These are phyloP conservation scores for Cercospora janseana DNA, from an alignment of 2,329 filamentous ascomycete genomes.

Conservation along the genomic window DNA sequence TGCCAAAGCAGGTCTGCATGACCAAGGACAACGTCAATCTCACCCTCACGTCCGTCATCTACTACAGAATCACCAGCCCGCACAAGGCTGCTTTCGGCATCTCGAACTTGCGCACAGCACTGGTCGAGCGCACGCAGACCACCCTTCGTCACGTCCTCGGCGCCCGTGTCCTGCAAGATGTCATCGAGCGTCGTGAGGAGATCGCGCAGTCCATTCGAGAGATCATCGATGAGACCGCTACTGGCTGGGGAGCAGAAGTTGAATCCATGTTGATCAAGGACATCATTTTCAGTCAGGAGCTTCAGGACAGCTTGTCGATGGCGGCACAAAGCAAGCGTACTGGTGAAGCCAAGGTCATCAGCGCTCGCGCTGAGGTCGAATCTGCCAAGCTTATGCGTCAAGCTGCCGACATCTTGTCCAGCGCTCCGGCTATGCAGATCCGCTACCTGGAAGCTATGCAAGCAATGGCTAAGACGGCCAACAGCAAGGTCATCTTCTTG, in stretches of 20 bases:
- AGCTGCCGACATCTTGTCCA: constrained; percentile 89
- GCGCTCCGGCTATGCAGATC: constrained; percentile 96
- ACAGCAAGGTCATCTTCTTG: constrained; percentile 83
- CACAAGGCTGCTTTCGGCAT: constrained; percentile 98
- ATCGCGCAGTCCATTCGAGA: constrained; percentile 92
- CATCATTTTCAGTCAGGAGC: constrained; percentile 92
- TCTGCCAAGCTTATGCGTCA: constrained; percentile 86
- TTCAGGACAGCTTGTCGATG: constrained; percentile 97
- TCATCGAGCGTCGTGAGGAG: constrained; percentile 97
- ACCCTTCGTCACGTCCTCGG: constrained; percentile 96
- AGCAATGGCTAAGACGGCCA: constrained; percentile 92
- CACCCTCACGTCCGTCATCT: constrained; percentile 92
- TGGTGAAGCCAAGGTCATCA: constrained; percentile 97
- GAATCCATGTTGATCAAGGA: constrained; percentile 99
- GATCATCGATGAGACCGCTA: constrained; percentile 94
- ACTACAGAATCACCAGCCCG: constrained; percentile 94
- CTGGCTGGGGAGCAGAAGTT: constrained; percentile 91
- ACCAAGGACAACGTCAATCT: constrained; percentile 99
- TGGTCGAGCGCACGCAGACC: constrained; percentile 96
- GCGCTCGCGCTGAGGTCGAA: constrained; percentile 94
- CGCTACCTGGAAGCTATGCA: constrained; percentile 98
- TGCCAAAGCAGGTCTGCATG: constrained; percentile 96
- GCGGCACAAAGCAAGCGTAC: constrained; percentile 98
- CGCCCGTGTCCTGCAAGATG: constrained; percentile 91
- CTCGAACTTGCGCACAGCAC: constrained; percentile 88